Base-by-base conservation (phyloP, 2,329 filamentous ascomycete genomes). In the Fusarium pseudograminearum region DNA sequence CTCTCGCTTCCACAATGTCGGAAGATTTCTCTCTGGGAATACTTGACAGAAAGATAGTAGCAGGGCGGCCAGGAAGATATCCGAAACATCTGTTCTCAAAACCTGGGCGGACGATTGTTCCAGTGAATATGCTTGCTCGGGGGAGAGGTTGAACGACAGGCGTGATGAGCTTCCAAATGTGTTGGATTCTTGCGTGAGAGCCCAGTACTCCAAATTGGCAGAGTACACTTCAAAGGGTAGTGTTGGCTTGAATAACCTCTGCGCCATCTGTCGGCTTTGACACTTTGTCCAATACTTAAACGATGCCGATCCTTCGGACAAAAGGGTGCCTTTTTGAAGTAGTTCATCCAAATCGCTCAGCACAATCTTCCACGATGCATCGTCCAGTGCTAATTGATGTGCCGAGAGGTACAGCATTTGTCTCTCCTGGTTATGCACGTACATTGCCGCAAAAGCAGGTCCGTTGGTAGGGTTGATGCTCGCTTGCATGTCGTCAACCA, bases 1-100 rank as follows among this genome's bases (percentile, higher is more conserved):
- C 62, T 86, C 84, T 65, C 85, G 83, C 56, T 84, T 85, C 85
- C 85, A 90, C 1, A 89, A 71, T 2, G 83, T 83, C 0, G 87
- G 87, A 0, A 80, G 75, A 1, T 71, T 64, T 20, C 87, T 81
- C 53, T 89, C 85, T 16, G 82, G 79, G 61, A 90, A 90, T 0
- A 83, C 83, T 58, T 84, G 83, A 4, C 81, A 79, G 73, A 89
- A 90, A 0, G 87, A 87, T 9, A 88, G 81, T 5, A 87, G 73
- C 7, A 89, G 77, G 0, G 85, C 82, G 3, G 87, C 82, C 7
- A 89, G 75, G 67, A 87, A 84, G 4, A 89, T 80, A 66, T 89
- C 86, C 10, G 83, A 81, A 0, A 82, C 77, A 44, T 89, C 85
- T 0, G 85, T 87, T 50, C 82, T 80, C 63, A 88, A 81, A 3